phyloP scores from a whole-genome alignment of 2,329 filamentous ascomycete species.

The Fusarium algeriense region DNA sequence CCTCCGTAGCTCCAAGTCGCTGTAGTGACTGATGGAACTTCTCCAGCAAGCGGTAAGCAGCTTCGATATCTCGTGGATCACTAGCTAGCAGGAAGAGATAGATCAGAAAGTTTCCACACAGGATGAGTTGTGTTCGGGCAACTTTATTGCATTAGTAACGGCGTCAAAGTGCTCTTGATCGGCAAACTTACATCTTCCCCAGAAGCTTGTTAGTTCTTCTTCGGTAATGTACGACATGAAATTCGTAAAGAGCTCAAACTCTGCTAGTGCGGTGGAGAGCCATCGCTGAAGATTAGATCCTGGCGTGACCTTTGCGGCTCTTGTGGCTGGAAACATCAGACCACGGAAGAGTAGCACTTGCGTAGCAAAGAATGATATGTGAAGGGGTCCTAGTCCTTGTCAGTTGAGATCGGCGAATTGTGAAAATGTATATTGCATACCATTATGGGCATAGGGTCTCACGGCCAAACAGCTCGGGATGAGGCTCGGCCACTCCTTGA shows the following conservation, averaged over 20 bases:
- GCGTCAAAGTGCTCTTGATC: not conserved
- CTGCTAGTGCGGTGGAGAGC: conserved; percentile 51
- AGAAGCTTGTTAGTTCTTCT: conserved; percentile 57
- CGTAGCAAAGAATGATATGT: conserved; percentile 58
- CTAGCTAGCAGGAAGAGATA: conserved; percentile 61
- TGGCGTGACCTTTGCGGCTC: conserved; percentile 53
- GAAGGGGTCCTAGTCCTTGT: conserved; percentile 51
- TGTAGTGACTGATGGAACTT: conserved; percentile 55
- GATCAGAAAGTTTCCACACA: conserved; percentile 62
- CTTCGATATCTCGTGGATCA: conserved; percentile 50
- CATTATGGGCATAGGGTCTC: conserved; percentile 33
- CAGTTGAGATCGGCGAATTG: conserved; percentile 1
- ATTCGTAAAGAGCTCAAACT: conserved; percentile 54
- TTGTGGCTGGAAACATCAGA: conserved; percentile 60
- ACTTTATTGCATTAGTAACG: conserved; percentile 30
- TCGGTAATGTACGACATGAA: conserved; percentile 55
- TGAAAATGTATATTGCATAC: conserved; percentile 18
- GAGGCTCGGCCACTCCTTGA: conserved; percentile 54
- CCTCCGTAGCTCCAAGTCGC: conserved; percentile 49
- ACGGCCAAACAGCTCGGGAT: conserved; percentile 51
- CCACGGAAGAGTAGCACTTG: conserved; percentile 58
- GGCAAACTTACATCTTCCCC: conserved; percentile 58
- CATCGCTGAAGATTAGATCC: conserved; percentile 53
- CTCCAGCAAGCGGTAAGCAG: conserved; percentile 53
- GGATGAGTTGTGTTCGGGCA: conserved; percentile 59